These are phyloP conservation scores for Pogostemon cablin DNA, from an alignment of 257 asterid species.

Conservation along the genomic window DNA sequence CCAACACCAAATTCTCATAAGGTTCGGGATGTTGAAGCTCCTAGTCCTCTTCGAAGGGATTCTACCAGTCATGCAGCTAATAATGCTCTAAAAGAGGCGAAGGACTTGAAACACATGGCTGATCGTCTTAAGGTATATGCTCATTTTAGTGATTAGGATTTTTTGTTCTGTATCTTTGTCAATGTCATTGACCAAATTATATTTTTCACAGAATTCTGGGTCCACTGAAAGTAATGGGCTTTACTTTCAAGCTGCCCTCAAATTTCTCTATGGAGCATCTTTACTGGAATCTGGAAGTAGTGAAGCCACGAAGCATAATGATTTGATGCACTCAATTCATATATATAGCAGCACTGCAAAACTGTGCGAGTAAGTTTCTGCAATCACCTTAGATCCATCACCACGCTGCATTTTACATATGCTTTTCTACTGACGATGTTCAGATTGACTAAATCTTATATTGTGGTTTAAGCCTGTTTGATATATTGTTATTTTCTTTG, in stretches of 20 bases:
- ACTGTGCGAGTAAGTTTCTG: constrained; percentile 87
- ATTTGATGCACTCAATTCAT: constrained; percentile 70
- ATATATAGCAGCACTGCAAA: constrained; percentile 95
- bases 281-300: constrained; percentile 76
- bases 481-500: constrained; percentile 13
- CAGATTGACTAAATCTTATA: constrained; percentile 16
- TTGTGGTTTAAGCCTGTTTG: constrained; percentile 6
- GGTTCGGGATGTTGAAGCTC: constrained; percentile 66
- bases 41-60: constrained; percentile 84
- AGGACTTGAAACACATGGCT: constrained; percentile 91
- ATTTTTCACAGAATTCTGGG: constrained; percentile 70
- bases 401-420: constrained; percentile 14
- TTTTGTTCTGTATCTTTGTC: constrained; percentile 20
- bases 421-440: constrained; percentile 20
- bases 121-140: constrained; percentile 84
- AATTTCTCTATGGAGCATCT: constrained; percentile 95
- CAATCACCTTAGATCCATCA: constrained; percentile 9
- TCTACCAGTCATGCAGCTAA: constrained; percentile 81
- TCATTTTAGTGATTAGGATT: constrained; percentile 28
- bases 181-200: constrained; percentile 26
- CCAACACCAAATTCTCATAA: constrained; percentile 63
- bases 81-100: constrained; percentile 90
- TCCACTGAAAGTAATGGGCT: constrained; percentile 73
- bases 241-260: constrained; percentile 94
- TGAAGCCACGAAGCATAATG: constrained; percentile 75